Conservation (phyloP, 1,284 basidiomycete genomes). For the Takashimella tepidaria region DNA sequence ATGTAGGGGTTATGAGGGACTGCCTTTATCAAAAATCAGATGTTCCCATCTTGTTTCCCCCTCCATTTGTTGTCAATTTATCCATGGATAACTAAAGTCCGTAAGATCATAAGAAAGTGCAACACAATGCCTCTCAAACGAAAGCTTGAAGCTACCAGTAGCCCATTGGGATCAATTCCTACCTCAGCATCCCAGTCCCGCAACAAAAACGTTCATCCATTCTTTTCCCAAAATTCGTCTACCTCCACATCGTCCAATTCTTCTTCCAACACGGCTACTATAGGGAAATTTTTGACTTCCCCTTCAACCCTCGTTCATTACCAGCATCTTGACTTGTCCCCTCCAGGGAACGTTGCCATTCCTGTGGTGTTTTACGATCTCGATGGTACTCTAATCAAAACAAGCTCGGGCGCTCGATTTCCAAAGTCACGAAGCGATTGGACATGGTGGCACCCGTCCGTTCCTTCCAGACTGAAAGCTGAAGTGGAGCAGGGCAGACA, state of each 20-base stretch:
- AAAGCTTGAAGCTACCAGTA: neutral
- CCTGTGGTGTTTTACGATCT: conserved; percentile 79
- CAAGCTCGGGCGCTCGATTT: conserved; percentile 53
- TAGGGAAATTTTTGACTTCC: conserved; percentile 23
- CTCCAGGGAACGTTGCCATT: conserved; percentile 14
- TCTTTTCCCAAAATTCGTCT: conserved; percentile 14
- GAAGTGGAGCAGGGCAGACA: conserved; percentile 64
- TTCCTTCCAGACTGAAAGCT: conserved; percentile 62
- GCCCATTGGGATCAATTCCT: too few species aligned
- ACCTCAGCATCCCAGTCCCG: neutral
- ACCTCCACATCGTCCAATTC: too few species aligned
- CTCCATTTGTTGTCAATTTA: too few species aligned
- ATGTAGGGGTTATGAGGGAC: too few species aligned
- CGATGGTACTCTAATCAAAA: conserved; percentile 78
- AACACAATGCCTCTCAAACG: neutral
- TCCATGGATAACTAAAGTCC: too few species aligned
- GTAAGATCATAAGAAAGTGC: too few species aligned
- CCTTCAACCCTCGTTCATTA: conserved; percentile 39
- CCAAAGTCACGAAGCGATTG: conserved; percentile 55
- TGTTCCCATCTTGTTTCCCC: too few species aligned
- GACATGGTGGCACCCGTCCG: conserved; percentile 69
- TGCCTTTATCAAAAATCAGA: too few species aligned
- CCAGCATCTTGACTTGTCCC: conserved; percentile 39
- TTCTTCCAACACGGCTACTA: neutral
- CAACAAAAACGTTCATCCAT: conserved; percentile 9